phyloP scores from a whole-genome alignment of 345 rosid species.

The Heritiera fomes region DNA sequence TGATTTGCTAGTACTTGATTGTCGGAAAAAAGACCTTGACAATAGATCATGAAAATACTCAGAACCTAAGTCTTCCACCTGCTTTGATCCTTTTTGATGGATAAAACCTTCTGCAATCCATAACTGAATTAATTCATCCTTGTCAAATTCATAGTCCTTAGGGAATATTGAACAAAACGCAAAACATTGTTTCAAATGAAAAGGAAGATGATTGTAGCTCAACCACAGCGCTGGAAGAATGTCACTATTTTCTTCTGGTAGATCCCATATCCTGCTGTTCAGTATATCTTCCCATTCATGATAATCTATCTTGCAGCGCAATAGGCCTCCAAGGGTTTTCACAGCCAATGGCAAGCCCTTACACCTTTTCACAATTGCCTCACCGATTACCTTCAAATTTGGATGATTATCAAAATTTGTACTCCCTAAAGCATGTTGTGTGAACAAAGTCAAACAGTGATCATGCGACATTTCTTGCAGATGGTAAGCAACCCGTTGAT shows the following conservation, averaged over 20 bases:
- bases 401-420: neutral
- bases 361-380: conserved; percentile 15
- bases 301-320: neutral
- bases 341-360: conserved; percentile 30
- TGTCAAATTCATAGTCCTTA: conserved; percentile 14
- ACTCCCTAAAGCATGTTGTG: conserved; percentile 18
- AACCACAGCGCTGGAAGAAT: conserved; percentile 21
- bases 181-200: conserved; percentile 28
- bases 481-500: neutral
- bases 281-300: conserved; percentile 20
- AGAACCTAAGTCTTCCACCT: conserved; percentile 14
- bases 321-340: conserved; percentile 14
- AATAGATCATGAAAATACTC: conserved; percentile 16
- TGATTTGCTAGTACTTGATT: neutral
- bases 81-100: neutral
- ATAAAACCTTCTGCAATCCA: conserved; percentile 40
- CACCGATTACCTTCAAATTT: conserved; percentile 11
- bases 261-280: conserved; percentile 16
- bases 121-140: conserved; percentile 15
- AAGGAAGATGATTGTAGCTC: conserved; percentile 33
- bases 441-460: conserved; percentile 24
- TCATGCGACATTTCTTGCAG: conserved; percentile 11
- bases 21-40: conserved; percentile 21
- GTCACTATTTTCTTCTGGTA: neutral
- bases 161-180: conserved; percentile 31